Base-by-base conservation (phyloP, 2,329 filamentous ascomycete species). In the Hymenoscyphus scutula region DNA sequence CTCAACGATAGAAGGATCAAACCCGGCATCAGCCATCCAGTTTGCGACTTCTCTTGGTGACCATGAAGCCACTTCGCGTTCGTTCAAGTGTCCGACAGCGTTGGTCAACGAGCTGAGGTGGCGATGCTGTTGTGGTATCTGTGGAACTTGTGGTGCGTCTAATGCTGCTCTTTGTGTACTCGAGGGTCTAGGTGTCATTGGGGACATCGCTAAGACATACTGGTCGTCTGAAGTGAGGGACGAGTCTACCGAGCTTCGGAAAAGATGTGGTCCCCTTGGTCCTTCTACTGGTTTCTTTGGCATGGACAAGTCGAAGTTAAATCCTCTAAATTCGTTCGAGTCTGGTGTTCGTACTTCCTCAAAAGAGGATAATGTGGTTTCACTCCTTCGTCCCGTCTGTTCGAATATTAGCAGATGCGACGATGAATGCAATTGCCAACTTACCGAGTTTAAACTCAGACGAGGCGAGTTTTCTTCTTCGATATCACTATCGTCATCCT, bases 321-420 rank as follows among this genome's bases (percentile, higher is more conserved):
- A 91, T 30, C 81, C 80, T 65, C 81, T 82, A 64, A 85, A 82
- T 67, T 84, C 81, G 68, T 82, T 82, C 1, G 66, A 64, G 70
- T 79, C 83, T 19, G 93, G 93, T 29, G 93, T 97, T 32, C 86
- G 85, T 3, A 88, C 83, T 74, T 96, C 92, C 72, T 96, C 92
- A 71, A 90, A 92, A 1, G 91, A 94, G 6, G 92, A 96, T 41
- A 95, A 81, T 1, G 93, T 96, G 2, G 91, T 94, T 73, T 93
- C 86, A 79, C 91, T 96, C 64, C 85, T 86, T 71, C 90, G 84
- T 70, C 82, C 84, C 65, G 84, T 82, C 89, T 92, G 70, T 25
- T 48, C 54, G 51, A 34, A 37, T 59, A 38, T 63, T 8, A 62
- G 51, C 65, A 58, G 67, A 62, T 19, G 62, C 59, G 53, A 41